phyloP scores from a whole-genome alignment of 208 protist genomes.

The Porcisia deanei region DNA sequence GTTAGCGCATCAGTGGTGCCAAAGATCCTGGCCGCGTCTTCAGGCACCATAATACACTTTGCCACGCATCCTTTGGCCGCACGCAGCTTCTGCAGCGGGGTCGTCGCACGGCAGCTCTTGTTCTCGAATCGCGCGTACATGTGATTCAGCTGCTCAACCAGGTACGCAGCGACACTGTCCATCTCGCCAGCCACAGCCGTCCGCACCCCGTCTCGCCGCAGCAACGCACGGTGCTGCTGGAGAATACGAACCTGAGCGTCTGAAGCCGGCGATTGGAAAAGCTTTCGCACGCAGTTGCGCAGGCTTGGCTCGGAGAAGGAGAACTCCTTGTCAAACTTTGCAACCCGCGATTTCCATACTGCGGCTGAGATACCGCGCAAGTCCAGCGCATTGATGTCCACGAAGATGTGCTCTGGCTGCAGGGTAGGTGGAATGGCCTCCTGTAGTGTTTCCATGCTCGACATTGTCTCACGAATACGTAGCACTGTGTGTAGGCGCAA shows the following conservation, averaged over 20 bases:
- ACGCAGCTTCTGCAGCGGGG: conserved; percentile 67
- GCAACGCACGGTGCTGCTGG: conserved; percentile 52
- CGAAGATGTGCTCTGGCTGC: conserved; percentile 80
- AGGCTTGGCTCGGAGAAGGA: conserved; percentile 79
- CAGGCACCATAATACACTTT: conserved; percentile 58
- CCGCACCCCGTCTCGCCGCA: conserved; percentile 60
- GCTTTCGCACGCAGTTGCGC: conserved; percentile 60
- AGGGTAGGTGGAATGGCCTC: conserved; percentile 52
- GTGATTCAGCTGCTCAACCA: conserved; percentile 64
- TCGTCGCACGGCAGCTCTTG: conserved; percentile 56
- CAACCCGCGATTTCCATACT: conserved; percentile 60
- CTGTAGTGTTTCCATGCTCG: conserved; percentile 36
- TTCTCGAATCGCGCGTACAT: conserved; percentile 63
- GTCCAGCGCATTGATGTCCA: conserved; percentile 67
- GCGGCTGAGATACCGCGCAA: conserved; percentile 34
- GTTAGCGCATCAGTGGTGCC: conserved; percentile 39
- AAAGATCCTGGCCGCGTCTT: conserved; percentile 62
- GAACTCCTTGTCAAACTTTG: conserved; percentile 82
- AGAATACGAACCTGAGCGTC: conserved; percentile 50
- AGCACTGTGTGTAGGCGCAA: conserved; percentile 66
- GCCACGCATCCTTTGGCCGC: conserved; percentile 61
- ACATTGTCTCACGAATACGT: conserved; percentile 69
- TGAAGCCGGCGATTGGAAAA: conserved; percentile 38
- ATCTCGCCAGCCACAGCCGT: conserved; percentile 57
- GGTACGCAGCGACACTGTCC: conserved; percentile 39